Conservation (phyloP, 2,329 filamentous ascomycete genomes). For the Ophiocordyceps unilateralis region DNA sequence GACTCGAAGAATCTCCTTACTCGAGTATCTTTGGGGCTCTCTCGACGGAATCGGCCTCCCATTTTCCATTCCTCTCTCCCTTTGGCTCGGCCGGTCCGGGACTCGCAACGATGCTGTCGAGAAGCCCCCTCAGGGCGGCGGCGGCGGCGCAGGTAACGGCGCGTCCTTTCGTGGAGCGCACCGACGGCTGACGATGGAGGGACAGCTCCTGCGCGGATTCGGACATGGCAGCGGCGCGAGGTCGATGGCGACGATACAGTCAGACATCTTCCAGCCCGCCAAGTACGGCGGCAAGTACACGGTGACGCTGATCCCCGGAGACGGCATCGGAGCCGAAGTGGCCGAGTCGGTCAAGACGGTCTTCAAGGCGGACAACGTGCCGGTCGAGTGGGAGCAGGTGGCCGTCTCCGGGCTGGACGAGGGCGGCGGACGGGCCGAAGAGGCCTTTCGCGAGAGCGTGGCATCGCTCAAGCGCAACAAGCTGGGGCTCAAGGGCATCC, state of each 20-base stretch:
- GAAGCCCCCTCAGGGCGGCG: slow-evolving; percentile 37
- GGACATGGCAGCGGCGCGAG: too few relatives aligned
- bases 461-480: slow-evolving; percentile 96
- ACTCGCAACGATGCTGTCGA: slow-evolving; percentile 34
- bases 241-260: slow-evolving; percentile 65
- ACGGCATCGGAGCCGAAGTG: slow-evolving; percentile 95
- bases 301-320: slow-evolving; percentile 93
- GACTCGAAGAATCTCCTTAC: too few relatives aligned
- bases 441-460: slow-evolving; percentile 89
- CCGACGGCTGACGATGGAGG: background rate
- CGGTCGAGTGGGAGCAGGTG: slow-evolving; percentile 96
- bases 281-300: slow-evolving; percentile 99
- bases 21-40: background rate
- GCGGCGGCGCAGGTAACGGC: slow-evolving; percentile 37
- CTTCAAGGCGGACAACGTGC: slow-evolving; percentile 98
- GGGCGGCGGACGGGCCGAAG: slow-evolving; percentile 68
- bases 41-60: background rate
- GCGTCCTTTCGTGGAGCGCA: background rate
- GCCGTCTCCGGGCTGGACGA: slow-evolving; percentile 83
- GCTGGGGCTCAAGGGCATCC: slow-evolving; percentile 95
- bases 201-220: slow-evolving; percentile 34
- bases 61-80: background rate
- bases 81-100: background rate
- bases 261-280: slow-evolving; percentile 97
- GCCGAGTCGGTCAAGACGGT: slow-evolving; percentile 97